Percentiles rank a stretch among this genome's conserved stretches.
These are phyloP conservation scores for Colletotrichum camelliae DNA, from an alignment of 2,329 filamentous ascomycete genomes.

Conservation along the genomic window DNA sequence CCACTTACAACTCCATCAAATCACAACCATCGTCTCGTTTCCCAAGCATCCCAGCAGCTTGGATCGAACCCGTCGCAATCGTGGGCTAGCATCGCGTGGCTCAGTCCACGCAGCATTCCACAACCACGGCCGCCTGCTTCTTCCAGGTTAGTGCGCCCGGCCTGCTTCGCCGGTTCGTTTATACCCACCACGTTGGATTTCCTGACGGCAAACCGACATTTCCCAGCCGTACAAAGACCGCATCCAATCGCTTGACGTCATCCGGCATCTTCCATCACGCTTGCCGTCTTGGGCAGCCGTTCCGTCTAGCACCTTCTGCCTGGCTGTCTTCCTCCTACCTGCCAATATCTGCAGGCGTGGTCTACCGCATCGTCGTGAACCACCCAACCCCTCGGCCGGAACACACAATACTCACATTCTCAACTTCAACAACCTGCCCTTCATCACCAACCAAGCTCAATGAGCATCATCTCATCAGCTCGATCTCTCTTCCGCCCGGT, in stretches of 20 bases:
- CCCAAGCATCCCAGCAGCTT: not conserved
- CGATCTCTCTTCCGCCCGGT: not conserved
- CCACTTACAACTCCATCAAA: not conserved
- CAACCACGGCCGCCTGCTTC: not conserved
- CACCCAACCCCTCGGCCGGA: not conserved
- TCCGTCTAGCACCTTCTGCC: not conserved
- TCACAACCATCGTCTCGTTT: not conserved
- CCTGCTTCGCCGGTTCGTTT: not conserved
- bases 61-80: not conserved
- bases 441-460: not conserved
- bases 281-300: not conserved
- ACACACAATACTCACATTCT: not conserved
- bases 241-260: conserved; percentile 8
- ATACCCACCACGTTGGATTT: not conserved
- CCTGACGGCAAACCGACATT: not conserved
- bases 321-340: not conserved
- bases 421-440: not conserved
- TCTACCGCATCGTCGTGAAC: not conserved
- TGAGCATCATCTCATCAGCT: not conserved
- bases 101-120: not conserved
- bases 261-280: not conserved
- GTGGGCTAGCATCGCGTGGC: not conserved
- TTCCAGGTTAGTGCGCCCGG: not conserved
- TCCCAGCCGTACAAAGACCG: not conserved
- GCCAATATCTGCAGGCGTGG: not conserved